A percentile compares a stretch with the other conserved stretches of the same genome.
These are phyloP conservation scores for Aegilops umbellulata DNA, from an alignment of 176 grass and related monocot species.

Conservation along the genomic window DNA sequence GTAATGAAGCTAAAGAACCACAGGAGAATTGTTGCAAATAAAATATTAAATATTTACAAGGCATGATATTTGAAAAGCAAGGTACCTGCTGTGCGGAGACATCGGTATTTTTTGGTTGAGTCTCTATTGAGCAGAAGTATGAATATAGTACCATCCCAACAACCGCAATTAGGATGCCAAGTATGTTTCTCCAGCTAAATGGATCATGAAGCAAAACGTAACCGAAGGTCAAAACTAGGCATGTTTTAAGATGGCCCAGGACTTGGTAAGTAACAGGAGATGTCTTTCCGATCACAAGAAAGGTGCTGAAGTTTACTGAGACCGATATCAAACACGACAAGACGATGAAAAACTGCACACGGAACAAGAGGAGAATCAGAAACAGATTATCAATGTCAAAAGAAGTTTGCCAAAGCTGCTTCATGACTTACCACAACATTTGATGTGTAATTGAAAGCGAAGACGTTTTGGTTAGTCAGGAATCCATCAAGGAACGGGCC, in stretches of 20 bases:
- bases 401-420: background rate
- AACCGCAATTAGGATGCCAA: slow-evolving; percentile 80
- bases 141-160: slow-evolving; percentile 87
- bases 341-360: slow-evolving; percentile 76
- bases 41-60: background rate
- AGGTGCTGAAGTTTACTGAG: slow-evolving; percentile 92
- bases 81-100: slow-evolving; percentile 60
- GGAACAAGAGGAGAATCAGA: slow-evolving; percentile 27
- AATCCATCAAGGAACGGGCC: slow-evolving; percentile 99
- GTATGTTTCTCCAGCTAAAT: slow-evolving; percentile 94
- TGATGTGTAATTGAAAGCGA: slow-evolving; percentile 87
- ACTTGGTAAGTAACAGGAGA: slow-evolving; percentile 94
- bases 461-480: slow-evolving; percentile 91
- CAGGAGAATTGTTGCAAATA: background rate
- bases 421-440: slow-evolving; percentile 80
- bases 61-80: background rate
- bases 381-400: slow-evolving; percentile 6
- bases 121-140: slow-evolving; percentile 65
- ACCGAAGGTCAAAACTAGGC: slow-evolving; percentile 81
- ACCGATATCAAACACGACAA: slow-evolving; percentile 86
- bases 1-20: background rate
- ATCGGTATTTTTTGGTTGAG: slow-evolving; percentile 53
- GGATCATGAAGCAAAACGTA: slow-evolving; percentile 88
- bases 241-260: slow-evolving; percentile 92
- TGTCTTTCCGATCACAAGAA: slow-evolving; percentile 89